A percentile compares a stretch with the other conserved stretches of the same genome.
Conservation (phyloP, 306 rosid species). For the Morella rubra region DNA sequence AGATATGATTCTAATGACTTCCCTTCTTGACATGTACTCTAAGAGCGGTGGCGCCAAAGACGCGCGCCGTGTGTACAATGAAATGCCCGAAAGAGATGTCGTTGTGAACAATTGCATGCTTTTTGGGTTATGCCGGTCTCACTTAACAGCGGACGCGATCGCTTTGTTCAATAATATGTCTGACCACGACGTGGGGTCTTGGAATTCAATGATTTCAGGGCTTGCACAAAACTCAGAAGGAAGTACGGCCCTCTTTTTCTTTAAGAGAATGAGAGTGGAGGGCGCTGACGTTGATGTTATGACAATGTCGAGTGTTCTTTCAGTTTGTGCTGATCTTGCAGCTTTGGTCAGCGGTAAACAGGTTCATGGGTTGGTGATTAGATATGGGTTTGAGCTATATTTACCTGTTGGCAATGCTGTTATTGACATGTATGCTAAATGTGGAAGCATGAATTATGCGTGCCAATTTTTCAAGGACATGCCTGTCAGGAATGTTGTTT, state of each 20-base stretch:
- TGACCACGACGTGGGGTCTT: constrained; percentile 28
- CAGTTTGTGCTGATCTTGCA: constrained; percentile 36
- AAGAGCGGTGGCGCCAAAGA: constrained; percentile 22
- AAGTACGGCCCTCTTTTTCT: constrained; percentile 26
- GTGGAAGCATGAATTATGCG: constrained; percentile 30
- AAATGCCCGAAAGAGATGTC: constrained; percentile 37
- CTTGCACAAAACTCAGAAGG: constrained; percentile 25
- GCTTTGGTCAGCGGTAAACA: constrained; percentile 17
- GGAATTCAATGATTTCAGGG: constrained; percentile 38
- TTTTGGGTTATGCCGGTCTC: constrained; percentile 29
- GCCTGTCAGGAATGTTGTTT: constrained; percentile 26
- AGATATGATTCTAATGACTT: constrained; percentile 30
- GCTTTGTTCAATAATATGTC: constrained; percentile 26
- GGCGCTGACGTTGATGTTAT: constrained; percentile 29
- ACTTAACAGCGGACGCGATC: constrained; percentile 17
- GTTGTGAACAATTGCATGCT: constrained; percentile 33
- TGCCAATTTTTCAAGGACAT: constrained; percentile 25
- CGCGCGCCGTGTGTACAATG: constrained; percentile 30
- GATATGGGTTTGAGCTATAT: constrained; percentile 24
- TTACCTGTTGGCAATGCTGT: constrained; percentile 30
- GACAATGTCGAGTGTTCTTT: constrained; percentile 36
- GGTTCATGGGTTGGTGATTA: constrained; percentile 28
- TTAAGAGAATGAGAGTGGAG: constrained; percentile 31
- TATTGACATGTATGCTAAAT: constrained; percentile 40
- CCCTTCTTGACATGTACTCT: constrained; percentile 28